phyloP scores from a whole-genome alignment of 1,284 basidiomycete species.

The Marasmius fiardii region DNA sequence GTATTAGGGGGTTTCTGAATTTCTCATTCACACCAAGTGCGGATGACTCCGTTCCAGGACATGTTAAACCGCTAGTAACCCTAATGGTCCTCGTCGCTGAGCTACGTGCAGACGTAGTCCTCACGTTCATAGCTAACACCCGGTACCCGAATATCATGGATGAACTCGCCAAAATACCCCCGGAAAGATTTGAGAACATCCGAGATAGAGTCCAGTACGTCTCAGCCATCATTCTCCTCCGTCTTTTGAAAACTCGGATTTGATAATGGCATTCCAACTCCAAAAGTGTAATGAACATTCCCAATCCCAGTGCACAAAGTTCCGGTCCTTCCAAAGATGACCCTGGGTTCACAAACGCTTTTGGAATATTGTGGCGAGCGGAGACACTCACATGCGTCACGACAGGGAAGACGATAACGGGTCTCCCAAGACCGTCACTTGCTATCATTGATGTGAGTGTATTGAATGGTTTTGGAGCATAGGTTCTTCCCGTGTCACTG shows the following conservation, averaged over 20 bases:
- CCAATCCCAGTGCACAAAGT: not conserved
- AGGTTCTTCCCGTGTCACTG: too few species aligned
- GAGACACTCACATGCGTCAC: not conserved
- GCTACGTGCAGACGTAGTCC: not conserved
- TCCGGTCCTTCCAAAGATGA: not conserved
- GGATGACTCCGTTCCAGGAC: not conserved
- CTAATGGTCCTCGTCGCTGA: not conserved
- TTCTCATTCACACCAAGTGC: not conserved
- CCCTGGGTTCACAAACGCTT: not conserved
- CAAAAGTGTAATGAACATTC: not conserved
- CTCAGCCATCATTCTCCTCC: not conserved
- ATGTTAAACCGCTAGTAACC: not conserved
- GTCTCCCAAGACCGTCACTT: conserved; percentile 1
- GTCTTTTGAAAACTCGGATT: not conserved
- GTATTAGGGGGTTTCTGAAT: not conserved
- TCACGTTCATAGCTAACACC: not conserved
- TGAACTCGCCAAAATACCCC: not conserved
- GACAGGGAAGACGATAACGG: not conserved
- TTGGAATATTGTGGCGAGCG: not conserved
- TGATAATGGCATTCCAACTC: not conserved
- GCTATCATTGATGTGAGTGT: conserved; percentile 8
- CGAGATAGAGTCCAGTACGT: not conserved
- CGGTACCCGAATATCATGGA: not conserved
- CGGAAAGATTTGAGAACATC: not conserved
- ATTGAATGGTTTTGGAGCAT: not conserved